Base-by-base conservation (phyloP, 2,329 filamentous ascomycete species). In the Rhinocladiella similis region DNA sequence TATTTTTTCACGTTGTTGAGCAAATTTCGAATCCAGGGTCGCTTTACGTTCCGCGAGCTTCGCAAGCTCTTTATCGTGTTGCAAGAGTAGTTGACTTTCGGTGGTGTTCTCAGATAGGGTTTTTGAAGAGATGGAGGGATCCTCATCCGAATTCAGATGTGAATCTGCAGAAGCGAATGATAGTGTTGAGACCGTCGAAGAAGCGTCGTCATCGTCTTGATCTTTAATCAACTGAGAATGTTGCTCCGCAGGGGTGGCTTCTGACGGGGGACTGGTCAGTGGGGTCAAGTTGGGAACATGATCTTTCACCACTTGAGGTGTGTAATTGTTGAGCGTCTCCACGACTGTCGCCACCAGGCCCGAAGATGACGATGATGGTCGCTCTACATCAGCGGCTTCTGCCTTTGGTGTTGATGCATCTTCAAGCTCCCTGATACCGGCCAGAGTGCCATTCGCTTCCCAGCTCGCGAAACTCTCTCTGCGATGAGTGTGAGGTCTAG, bases 261-360 rank as follows among this genome's bases (percentile, higher is more conserved):
- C 36, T 20, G 36, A n/a, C 14, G 41, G 14, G n/a, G 54, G 38
- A n/a, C 45, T 48, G 10, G 42, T 47, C 19, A 18, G 50, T 14
- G 51, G 46, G 7, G 47, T 47, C 19, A 47, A 39, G 33, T 57
- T 49, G 13, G 53, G 59, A 4, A 62, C 66, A 69, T 78, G 74
- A 72, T 78, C 60, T 65, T 79, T 29, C 69, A 83, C 53, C 64
- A 73, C 69, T 75, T 80, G 73, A 69, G 81, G 73, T 71, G 83
- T 69, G 68, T 76, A 65, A 69, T 78, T 67, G 73, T 80, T 80
- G 68, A 84, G 20, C 64, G 73, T 65, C 71, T 72, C 67, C 18
- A 70, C 70, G 35, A 76, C 64, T 22, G 43, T 50, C n/a, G 45
- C 35, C 47, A 61, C 14, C 10, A 60, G n/a, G 33, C 48, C 25